Evolutionary conservation across 169 alveolate genomes (phyloP), one percentile per base, ranked within the genome.

Genomic region (Eimeria maxima): DNA sequence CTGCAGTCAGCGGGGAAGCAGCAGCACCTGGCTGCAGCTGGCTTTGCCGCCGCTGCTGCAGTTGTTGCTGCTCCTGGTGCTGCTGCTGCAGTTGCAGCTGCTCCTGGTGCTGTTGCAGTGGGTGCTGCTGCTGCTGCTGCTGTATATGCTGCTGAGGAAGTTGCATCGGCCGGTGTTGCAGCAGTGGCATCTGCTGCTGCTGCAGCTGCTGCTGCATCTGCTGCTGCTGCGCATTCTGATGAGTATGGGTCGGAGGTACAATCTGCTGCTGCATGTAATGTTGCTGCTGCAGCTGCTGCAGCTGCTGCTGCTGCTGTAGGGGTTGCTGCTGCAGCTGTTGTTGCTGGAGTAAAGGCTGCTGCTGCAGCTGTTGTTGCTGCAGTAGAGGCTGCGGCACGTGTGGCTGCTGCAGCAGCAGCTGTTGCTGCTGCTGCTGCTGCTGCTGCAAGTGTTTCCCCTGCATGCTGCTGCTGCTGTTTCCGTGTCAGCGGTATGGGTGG

Each of bases 11-110:
- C 80, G 80, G 45, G 80, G 80, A 69, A 27, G 80, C 80, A 69
- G 80, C 80, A 69, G 44, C 80, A 18, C 80, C 80, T 69, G 47
- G 80, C 44, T 69, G 80, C 80, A 69, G 80, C 80, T 69, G 80
- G 20, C 45, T 69, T 57, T 57, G 67, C 8, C 80, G 80, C 20
- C 80, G 38, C 80, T 33, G 80, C 45, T 69, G 80, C 80, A 27
- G 80, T 45, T 69, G 80, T 16, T 69, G 80, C 80, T 69, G 80
- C 80, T 69, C 27, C 80, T 24, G 80, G 27, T 33, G 80, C 80
- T 69, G 80, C 80, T 69, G 80, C 80, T 6, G 80, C 38, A 6
- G 80, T 45, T n/a, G 45, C 47, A n/a, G 80, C 80, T 69, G 45
- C 44, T 8, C 45, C 80, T 24, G 80, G 27, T 69, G 80, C n/a